Evolutionary conservation across 2,329 filamentous ascomycete species (phyloP), one percentile per base, ranked within the genome.

Genomic region (Mycogone perniciosa): DNA sequence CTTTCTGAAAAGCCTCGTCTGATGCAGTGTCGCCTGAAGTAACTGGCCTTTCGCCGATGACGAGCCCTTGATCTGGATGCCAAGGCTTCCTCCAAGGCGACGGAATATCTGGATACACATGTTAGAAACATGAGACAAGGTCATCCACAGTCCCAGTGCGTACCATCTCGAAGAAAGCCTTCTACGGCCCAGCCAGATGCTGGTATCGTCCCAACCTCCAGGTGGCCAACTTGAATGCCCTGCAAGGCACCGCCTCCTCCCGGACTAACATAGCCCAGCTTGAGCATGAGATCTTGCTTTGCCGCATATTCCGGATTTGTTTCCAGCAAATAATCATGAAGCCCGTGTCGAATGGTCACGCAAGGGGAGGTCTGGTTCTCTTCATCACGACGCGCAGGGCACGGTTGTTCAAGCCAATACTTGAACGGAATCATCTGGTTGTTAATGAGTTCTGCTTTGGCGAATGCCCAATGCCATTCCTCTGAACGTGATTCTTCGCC

Each of bases 11-110:
- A 5, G 49, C 44, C 31, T 46, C 27, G 1, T 51, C 44, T 11
- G 49, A 51, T 29, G 38, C 49, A 0, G 49, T 51, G 27, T 51
- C 45, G 8, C 44, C 44, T 5, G 49, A 46, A 20, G 39, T 30
- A 6, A 29, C 29, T 11, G 49, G 13, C 6, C 49, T 37, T 35
- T 51, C 42, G 8, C 45, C 43, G 5, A 51, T 6, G 8, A 39
- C 34, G 11, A 51, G 9, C 10, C 49, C 49, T 31, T 38, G 49
- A n/a, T 51, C 49, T 9, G 49, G 49, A 38, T 37, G 46, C 49
- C 49, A 51, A 39, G 49, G 49, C 13, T 51, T 37, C 7, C 49
- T 51, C 49, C 49, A 51, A 0, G 49, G 49, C 27, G 49, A 51
- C 8, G 49, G 49, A 11, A 51, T 37, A 1, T 38, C 49, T 51